Percentiles rank a stretch among this genome's conserved stretches.
Conservation (phyloP, 225 moss, liverwort and hornwort genomes). For the Marchantia polymorpha region DNA sequence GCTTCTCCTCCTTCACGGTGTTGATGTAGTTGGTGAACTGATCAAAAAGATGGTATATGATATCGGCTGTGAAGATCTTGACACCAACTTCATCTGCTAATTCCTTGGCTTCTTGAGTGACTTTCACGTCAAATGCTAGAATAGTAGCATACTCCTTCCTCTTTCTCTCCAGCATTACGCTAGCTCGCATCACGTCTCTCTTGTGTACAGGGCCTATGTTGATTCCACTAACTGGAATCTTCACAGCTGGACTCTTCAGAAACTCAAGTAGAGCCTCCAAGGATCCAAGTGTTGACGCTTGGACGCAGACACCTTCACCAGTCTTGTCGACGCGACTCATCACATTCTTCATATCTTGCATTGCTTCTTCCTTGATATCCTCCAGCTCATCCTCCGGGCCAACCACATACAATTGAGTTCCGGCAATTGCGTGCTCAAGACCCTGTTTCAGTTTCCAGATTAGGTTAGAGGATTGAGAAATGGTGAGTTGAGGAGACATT, state of each 20-base stretch:
- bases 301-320: conserved; percentile 98
- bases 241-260: conserved; percentile 90
- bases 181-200: conserved; percentile 95
- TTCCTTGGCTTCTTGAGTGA: conserved; percentile 90
- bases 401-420: conserved; percentile 93
- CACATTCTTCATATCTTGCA: conserved; percentile 94
- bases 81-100: conserved; percentile 96
- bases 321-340: conserved; percentile 97
- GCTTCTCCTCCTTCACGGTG: conserved; percentile 89
- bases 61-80: conserved; percentile 95
- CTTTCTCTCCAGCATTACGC: conserved; percentile 95
- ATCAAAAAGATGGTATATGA: conserved; percentile 98
- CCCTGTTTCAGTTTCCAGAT: conserved; percentile 43
- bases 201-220: conserved; percentile 97
- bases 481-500: no score
- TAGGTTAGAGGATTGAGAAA: background rate
- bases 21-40: conserved; percentile 89
- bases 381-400: conserved; percentile 95
- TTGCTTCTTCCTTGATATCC: conserved; percentile 95
- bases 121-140: conserved; percentile 98
- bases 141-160: conserved; percentile 95
- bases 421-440: conserved; percentile 96
- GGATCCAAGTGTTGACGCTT: conserved; percentile 98
- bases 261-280: conserved; percentile 95
- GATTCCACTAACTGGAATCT: conserved; percentile 97